Evolutionary conservation across 768 basidiomycete species (phyloP), one percentile per base, ranked within the genome.

Genomic region (Kwoniella pini): DNA sequence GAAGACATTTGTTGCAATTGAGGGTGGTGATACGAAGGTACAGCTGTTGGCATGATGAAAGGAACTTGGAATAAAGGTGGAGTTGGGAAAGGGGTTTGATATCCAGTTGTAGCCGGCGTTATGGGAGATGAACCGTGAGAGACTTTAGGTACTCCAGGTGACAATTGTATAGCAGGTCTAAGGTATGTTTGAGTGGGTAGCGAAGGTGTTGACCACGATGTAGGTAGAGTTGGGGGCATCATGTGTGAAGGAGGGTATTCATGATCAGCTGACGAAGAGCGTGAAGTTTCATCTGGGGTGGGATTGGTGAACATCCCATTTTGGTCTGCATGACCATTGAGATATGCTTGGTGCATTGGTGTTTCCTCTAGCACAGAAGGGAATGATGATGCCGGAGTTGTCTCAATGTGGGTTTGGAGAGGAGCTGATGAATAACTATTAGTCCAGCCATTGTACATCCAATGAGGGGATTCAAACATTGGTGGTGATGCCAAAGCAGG

Each of bases 301-400:
- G 39, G 46, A 38, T 57, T 51, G 42, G 42, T 22, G 11, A 28
- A 27, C 22, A 60, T 42, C 4, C 38, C 49, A 21, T 39, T 24
- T 15, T 39, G 0, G 10, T 11, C 15, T 36, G 27, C 19, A 27
- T 58, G 57, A 28, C 43, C 39, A 54, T 39, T 51, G 54, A 66
- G 62, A 57, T 63, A 69, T 28, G 65, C 67, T 19, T 44, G 43
- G 45, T 69, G 68, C 36, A 60, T 38, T 15, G 64, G 67, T 31
- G 73, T 65, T 36, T 63, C 58, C 40, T 70, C 65, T 24, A 74
- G 67, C 3, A 76, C 72, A 3, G 75, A 76, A 4, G 75, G 75
- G 70, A 61, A 64, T 4, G 63, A 28, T 17, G 56, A 51, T 3
- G 45, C 40, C 13, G 54, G 36, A 24, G 44, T 31, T 10, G 9